Conservation (phyloP, 306 rosid genomes). For the Potentilla sterilis region DNA sequence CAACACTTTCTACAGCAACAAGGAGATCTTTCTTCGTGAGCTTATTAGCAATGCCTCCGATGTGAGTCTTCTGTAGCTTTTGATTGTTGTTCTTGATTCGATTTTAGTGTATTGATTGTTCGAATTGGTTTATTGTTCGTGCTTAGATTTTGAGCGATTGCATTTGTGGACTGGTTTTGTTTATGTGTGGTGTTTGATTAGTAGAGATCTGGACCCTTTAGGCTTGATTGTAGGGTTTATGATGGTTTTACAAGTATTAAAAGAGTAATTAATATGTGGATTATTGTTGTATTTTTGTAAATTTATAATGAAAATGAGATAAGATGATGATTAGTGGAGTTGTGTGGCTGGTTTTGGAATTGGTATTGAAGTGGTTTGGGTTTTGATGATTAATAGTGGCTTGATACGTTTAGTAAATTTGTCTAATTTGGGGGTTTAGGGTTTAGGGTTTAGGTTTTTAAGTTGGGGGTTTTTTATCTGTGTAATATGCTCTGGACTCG, state of each 20-base stretch:
- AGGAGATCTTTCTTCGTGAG: constrained; percentile 93
- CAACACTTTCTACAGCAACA: constrained; percentile 91
- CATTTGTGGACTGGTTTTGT: background rate
- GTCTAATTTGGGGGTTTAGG: background rate
- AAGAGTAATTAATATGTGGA: background rate
- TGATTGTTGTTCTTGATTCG: background rate
- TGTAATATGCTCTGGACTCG: background rate
- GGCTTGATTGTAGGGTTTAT: background rate
- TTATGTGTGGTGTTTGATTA: background rate
- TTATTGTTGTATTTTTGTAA: too few species aligned
- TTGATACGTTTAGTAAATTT: background rate
- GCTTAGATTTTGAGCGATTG: background rate
- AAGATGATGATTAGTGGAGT: background rate
- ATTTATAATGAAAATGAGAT: background rate
- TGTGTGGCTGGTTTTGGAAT: background rate
- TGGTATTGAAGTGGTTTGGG: background rate
- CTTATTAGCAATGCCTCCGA: constrained; percentile 78
- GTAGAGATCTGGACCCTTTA: background rate
- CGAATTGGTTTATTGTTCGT: background rate
- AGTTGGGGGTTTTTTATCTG: background rate
- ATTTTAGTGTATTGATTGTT: too few species aligned
- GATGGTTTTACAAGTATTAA: background rate
- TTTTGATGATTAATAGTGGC: background rate
- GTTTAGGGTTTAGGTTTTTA: background rate
- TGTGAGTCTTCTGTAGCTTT: constrained; percentile 18